Evolutionary conservation across 768 basidiomycete species (phyloP), one percentile per base, ranked within the genome.

Genomic region (Suillus cothurnatus): DNA sequence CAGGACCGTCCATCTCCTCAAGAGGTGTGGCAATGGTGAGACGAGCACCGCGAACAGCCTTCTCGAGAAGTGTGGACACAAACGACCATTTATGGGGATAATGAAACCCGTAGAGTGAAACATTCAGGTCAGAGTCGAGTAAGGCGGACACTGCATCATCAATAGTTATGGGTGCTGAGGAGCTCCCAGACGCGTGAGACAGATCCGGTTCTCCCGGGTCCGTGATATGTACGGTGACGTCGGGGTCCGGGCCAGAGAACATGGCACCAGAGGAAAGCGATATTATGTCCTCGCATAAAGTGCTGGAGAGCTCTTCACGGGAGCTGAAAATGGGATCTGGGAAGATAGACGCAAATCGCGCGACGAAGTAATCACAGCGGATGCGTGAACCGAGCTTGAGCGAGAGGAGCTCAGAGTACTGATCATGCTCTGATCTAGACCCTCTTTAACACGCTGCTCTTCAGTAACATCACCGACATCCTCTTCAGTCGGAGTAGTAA

Each of bases 331-430:
- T 83, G 66, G 92, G 92, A 78, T 94, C 92, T 45, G 92, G 92
- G 78, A 94, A 94, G 92, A 93, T 64, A 93, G 76, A 69, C 89
- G 86, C 67, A 93, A 84, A 78, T 92, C 90, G 75, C 88, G 88
- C 59, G 87, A 78, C n/a, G 88, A 86, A 62, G 72, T 83, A 65
- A 88, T 88, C 63, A 83, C 75, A 65, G 86, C 85, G 59, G 85
- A 81, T 26, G 80, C 75, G 68, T 84, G 82, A 63, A 86, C 73
- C 41, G 85, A 86, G 71, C 86, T 87, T 21, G 90, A 85, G 69
- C 90, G 88, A 63, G 91, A 92, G 58, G 86, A 83, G 77, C 85
- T 89, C 67, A 93, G 82, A 19, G 91, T 93, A 76, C 91, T 89
- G 72, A 91, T 83, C 79, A 93, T 85, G 78, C 91, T 93, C 78